These are phyloP conservation scores for Miscanthus lutarioriparius DNA, from an alignment of 176 grass and related monocot genomes.

Conservation along the genomic window DNA sequence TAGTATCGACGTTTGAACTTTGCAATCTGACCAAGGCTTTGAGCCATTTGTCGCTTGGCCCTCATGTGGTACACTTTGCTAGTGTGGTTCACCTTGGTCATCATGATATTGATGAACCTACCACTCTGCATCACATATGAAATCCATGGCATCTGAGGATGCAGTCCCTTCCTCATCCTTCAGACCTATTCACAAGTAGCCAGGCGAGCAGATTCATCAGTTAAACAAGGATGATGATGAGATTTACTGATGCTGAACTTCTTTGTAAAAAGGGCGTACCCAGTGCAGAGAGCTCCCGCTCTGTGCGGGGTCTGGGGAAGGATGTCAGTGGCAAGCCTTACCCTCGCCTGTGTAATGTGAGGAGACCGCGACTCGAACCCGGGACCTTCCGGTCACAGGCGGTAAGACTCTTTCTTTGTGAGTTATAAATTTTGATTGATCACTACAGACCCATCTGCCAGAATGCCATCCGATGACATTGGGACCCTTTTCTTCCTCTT, in stretches of 20 bases:
- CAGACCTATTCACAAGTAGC: neutral
- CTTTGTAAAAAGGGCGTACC: too few species aligned
- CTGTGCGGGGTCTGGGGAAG: too few species aligned
- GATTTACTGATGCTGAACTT: neutral
- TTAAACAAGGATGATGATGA: neutral
- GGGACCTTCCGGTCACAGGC: too few species aligned
- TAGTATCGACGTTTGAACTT: conserved; percentile 16
- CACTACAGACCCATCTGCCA: too few species aligned
- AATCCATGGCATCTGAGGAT: conserved; percentile 63
- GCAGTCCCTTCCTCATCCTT: conserved; percentile 58
- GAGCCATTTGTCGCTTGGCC: conserved; percentile 59
- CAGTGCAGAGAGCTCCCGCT: too few species aligned
- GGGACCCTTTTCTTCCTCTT: too few species aligned
- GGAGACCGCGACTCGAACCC: too few species aligned
- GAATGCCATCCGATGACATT: too few species aligned
- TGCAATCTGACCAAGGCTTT: conserved; percentile 42
- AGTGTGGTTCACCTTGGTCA: conserved; percentile 52
- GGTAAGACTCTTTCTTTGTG: too few species aligned
- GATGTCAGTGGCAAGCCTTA: too few species aligned
- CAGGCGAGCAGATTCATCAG: neutral
- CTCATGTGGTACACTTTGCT: conserved; percentile 65
- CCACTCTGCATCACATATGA: conserved; percentile 63
- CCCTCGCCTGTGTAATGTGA: too few species aligned
- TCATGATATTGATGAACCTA: conserved; percentile 50
- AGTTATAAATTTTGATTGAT: too few species aligned